Evolutionary conservation across 352 stramenopile species (phyloP).

Genomic region (Phytophthora melonis): DNA sequence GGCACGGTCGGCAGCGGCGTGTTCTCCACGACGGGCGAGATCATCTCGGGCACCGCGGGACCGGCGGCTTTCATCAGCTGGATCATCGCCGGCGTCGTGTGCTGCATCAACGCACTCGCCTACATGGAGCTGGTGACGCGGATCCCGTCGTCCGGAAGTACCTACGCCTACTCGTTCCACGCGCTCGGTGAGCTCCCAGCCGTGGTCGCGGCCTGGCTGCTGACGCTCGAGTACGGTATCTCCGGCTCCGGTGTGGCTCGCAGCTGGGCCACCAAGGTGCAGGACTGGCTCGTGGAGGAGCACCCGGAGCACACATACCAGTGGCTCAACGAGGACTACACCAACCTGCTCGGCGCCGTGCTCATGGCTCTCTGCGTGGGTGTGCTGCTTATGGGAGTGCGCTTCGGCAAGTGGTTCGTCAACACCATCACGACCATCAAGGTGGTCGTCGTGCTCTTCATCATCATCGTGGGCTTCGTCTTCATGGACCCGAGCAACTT

Average conservation of each 20-base stretch:
- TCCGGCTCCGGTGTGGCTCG: conserved; percentile 91
- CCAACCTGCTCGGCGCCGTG: conserved; percentile 67
- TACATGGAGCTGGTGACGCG: conserved; percentile 92
- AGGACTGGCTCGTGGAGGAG: conserved; percentile 67
- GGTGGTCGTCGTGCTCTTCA: conserved; percentile 91
- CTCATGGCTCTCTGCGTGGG: conserved; percentile 78
- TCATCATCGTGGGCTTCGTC: conserved; percentile 90
- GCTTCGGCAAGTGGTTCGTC: conserved; percentile 91
- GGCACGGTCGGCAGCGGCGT: conserved; percentile 92
- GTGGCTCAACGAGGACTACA: conserved; percentile 71
- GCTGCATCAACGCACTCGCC: conserved; percentile 83
- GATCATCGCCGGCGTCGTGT: conserved; percentile 83
- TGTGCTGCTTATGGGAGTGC: conserved; percentile 85
- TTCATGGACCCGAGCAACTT: conserved; percentile 88
- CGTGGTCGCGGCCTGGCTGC: conserved; percentile 85
- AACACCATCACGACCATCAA: conserved; percentile 90
- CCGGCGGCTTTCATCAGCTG: conserved; percentile 86
- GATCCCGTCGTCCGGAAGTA: conserved; percentile 90
- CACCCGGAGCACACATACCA: conserved; percentile 49
- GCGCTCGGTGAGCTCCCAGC: conserved; percentile 93
- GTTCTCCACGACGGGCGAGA: conserved; percentile 85
- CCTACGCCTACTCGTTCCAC: conserved; percentile 95
- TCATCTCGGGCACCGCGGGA: conserved; percentile 84
- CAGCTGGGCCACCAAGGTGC: conserved; percentile 93
- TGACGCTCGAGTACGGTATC: conserved; percentile 95